Evolutionary conservation across 2,329 filamentous ascomycete genomes (phyloP).

Genomic region (Fusarium virguliforme): DNA sequence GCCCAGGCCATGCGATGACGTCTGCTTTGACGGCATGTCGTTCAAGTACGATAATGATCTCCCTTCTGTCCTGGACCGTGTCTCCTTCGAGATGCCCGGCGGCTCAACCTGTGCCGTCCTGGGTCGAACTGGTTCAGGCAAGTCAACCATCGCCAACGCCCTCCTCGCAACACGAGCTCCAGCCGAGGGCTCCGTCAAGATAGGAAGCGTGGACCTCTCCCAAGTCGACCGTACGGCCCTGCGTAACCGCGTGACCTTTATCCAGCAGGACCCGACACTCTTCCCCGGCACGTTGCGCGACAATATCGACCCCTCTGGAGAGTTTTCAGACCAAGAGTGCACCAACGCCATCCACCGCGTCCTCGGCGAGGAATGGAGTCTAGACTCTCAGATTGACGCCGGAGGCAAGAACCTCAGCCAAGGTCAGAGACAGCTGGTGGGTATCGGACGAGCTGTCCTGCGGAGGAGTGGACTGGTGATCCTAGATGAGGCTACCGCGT

Average conservation of each 20-base stretch:
- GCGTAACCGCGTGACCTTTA: conserved; percentile 73
- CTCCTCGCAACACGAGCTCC: conserved; percentile 72
- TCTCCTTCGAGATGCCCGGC: conserved; percentile 81
- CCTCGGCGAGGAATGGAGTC: conserved; percentile 65
- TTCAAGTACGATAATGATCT: conserved; percentile 85
- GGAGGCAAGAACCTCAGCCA: conserved; percentile 76
- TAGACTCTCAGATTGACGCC: conserved; percentile 69
- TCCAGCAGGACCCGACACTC: conserved; percentile 75
- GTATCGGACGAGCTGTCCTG: conserved; percentile 73
- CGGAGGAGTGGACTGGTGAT: conserved; percentile 73
- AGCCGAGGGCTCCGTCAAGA: conserved; percentile 65
- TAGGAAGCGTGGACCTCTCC: conserved; percentile 70
- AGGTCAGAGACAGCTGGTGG: conserved; percentile 75
- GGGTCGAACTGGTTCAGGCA: conserved; percentile 88
- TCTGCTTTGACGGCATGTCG: conserved; percentile 83
- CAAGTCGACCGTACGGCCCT: conserved; percentile 69
- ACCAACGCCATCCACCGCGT: conserved; percentile 71
- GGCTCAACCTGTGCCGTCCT: conserved; percentile 77
- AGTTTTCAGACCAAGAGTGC: conserved; percentile 69
- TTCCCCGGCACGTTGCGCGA: conserved; percentile 73
- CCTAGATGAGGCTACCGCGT: conserved; percentile 77
- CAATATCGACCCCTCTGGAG: conserved; percentile 78
- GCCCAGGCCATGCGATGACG: conserved; percentile 80
- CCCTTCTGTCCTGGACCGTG: conserved; percentile 78
- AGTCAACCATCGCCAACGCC: conserved; percentile 80